Base-by-base conservation (phyloP, 176 grass and related monocot genomes). In the Aegilops speltoides region DNA sequence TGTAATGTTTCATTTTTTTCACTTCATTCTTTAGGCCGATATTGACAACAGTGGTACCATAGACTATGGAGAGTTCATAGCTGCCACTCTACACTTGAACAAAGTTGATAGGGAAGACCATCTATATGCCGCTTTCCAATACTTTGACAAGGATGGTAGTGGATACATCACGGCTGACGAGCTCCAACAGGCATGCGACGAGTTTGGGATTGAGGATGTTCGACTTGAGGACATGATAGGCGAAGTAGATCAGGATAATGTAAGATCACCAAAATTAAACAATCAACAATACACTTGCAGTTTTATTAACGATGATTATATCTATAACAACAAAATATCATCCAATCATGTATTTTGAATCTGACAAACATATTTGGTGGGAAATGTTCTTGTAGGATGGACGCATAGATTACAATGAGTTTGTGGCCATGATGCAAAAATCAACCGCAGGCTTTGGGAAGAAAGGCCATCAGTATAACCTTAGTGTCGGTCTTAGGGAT, bases 11-110 rank as follows among this genome's bases (percentile, higher is more conserved):
- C 38, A 15, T 19, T 13, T 0, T 34, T 32, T 36, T 33, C 36
- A 75, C 36, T 32, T 59, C 10, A 15, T 69, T 17, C 41, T 76
- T 12, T 29, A 91, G 92, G 92, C 89, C n/a, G 92, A 93, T 70
- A 90, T 93, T 13, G 92, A 93, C 84, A 91, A 93, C 22, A 91
- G 92, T 28, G 92, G 92, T 4, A 93, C 92, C 48, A 91, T 93
- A 26, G 89, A 93, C n/a, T 93, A 93, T 5, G 92, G 92, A 26
- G 92, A 93, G 68, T 93, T 93, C 83, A 88, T 93, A 71, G 92
- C 92, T 38, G 92, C 92, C 7, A 93, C 92, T 36, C 71, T 93
- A 54, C 92, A 93, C 74, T 79, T 93, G 54, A 93, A 91, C 83
- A 93, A 93, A 69, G 80, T 93, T 9, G 92, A 93, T 50, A 93